Percentiles rank a stretch among this genome's conserved stretches.
phyloP scores from a whole-genome alignment of 1,139 yeast genomes.

The Saccharomyces uvarum region DNA sequence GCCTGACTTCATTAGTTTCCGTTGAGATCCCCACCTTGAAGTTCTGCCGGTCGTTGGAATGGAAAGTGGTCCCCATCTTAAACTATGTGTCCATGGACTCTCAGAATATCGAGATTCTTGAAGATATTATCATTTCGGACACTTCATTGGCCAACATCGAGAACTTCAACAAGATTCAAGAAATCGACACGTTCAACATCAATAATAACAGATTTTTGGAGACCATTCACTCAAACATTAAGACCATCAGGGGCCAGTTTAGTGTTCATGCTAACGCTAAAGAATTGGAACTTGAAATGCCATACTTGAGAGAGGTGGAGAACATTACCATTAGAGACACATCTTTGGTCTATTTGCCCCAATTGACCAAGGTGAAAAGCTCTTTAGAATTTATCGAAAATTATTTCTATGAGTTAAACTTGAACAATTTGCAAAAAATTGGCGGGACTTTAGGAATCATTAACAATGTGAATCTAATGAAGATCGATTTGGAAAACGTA shows the following conservation, averaged over 20 bases:
- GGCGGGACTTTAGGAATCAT: conserved; percentile 65
- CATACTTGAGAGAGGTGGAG: conserved; percentile 46
- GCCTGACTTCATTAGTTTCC: conserved; percentile 55
- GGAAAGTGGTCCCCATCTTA: conserved; percentile 69
- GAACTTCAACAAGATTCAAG: conserved; percentile 46
- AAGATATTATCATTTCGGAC: conserved; percentile 56
- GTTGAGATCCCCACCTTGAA: conserved; percentile 48
- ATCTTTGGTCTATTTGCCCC: conserved; percentile 39
- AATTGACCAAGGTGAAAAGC: conserved; percentile 44
- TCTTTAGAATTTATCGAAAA: conserved; percentile 62
- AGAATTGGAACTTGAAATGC: conserved; percentile 51
- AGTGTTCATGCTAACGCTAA: conserved; percentile 61
- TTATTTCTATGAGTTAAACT: conserved; percentile 41
- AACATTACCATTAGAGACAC: conserved; percentile 61
- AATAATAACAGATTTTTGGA: conserved; percentile 70
- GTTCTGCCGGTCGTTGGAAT: conserved; percentile 44
- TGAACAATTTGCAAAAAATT: conserved; percentile 47
- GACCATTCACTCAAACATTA: conserved; percentile 45
- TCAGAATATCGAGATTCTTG: conserved; percentile 42
- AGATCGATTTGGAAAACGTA: conserved; percentile 43
- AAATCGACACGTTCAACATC: conserved; percentile 49
- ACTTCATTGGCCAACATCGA: conserved; percentile 59
- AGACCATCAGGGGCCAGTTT: conserved; percentile 43
- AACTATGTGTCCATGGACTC: conserved; percentile 42
- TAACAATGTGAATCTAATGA: conserved; percentile 42